These are phyloP conservation scores for Chytriomyces sp. DNA, from an alignment of 192 early-diverging fungal genomes.

Conservation along the genomic window DNA sequence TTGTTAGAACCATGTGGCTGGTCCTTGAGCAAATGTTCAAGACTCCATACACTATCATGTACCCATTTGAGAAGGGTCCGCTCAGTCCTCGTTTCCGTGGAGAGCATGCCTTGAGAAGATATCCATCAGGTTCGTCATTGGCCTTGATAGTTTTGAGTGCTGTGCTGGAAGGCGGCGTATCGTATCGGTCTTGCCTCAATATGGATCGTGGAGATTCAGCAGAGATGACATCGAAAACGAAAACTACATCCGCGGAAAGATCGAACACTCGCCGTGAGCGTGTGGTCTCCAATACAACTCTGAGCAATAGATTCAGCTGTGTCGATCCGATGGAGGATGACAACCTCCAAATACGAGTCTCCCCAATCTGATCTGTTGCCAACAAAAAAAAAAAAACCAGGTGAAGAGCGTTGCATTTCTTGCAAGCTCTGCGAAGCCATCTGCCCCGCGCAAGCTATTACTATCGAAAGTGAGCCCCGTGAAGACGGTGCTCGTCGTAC, in stretches of 20 bases:
- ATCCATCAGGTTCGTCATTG: conserved; percentile 77
- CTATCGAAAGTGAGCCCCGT: conserved; percentile 95
- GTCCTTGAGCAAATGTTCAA: conserved; percentile 93
- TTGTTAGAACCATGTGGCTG: conserved; percentile 89
- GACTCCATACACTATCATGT: conserved; percentile 94
- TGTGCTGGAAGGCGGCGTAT: too few species aligned
- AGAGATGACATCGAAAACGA: too few species aligned
- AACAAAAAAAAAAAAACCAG: conserved; percentile 38
- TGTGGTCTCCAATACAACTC: too few species aligned
- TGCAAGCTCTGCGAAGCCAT: conserved; percentile 98
- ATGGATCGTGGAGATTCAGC: too few species aligned
- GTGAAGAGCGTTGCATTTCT: conserved; percentile 98
- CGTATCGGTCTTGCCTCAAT: too few species aligned
- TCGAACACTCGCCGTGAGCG: too few species aligned
- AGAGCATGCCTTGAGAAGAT: conserved; percentile 93
- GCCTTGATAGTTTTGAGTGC: too few species aligned
- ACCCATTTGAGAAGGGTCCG: conserved; percentile 95
- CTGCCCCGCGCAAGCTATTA: conserved; percentile 97
- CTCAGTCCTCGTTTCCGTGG: conserved; percentile 93
- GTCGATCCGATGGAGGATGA: too few species aligned
- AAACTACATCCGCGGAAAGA: too few species aligned
- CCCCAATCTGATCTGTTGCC: too few species aligned
- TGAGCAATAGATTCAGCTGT: too few species aligned
- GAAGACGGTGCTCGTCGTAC: conserved; percentile 93
- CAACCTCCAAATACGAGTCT: too few species aligned